Evolutionary conservation across 2,329 filamentous ascomycete genomes (phyloP).

Genomic region (Pestalotiopsis sp.): DNA sequence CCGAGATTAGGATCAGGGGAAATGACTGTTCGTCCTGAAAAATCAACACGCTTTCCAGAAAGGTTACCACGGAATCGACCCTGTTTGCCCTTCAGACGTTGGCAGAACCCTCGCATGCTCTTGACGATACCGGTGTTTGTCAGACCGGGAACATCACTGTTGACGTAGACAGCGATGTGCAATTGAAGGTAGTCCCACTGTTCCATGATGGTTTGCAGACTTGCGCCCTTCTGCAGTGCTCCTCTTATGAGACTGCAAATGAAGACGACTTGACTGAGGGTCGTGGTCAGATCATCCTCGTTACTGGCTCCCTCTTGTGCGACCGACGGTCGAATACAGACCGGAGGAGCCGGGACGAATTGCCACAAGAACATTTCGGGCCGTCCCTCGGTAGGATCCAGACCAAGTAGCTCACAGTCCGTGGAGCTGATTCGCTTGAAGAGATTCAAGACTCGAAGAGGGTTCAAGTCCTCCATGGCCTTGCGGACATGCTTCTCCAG

Average conservation of each 20-base stretch:
- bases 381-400: slow-evolving; percentile 83
- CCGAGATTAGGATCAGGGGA: slow-evolving; percentile 93
- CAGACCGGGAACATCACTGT: slow-evolving; percentile 93
- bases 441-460: slow-evolving; percentile 83
- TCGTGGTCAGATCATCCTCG: slow-evolving; percentile 95
- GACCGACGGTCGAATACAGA: slow-evolving; percentile 92
- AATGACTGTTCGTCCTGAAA: slow-evolving; percentile 96
- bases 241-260: slow-evolving; percentile 87
- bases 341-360: slow-evolving; percentile 89
- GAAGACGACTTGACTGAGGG: slow-evolving; percentile 94
- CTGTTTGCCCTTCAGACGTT: slow-evolving; percentile 95
- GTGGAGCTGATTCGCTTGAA: slow-evolving; percentile 84
- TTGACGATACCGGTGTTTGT: slow-evolving; percentile 87
- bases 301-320: slow-evolving; percentile 91
- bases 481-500: slow-evolving; percentile 90
- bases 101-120: slow-evolving; percentile 85
- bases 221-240: slow-evolving; percentile 80
- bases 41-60: slow-evolving; percentile 97
- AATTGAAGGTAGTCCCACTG: slow-evolving; percentile 97
- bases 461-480: slow-evolving; percentile 92
- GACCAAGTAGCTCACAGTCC: slow-evolving; percentile 89
- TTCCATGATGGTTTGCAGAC: slow-evolving; percentile 90
- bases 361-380: slow-evolving; percentile 99
- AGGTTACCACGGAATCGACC: slow-evolving; percentile 96
- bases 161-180: slow-evolving; percentile 97